Evolutionary conservation across 495 filamentous ascomycete species (phyloP).

Genomic region (Neurospora sp.): DNA sequence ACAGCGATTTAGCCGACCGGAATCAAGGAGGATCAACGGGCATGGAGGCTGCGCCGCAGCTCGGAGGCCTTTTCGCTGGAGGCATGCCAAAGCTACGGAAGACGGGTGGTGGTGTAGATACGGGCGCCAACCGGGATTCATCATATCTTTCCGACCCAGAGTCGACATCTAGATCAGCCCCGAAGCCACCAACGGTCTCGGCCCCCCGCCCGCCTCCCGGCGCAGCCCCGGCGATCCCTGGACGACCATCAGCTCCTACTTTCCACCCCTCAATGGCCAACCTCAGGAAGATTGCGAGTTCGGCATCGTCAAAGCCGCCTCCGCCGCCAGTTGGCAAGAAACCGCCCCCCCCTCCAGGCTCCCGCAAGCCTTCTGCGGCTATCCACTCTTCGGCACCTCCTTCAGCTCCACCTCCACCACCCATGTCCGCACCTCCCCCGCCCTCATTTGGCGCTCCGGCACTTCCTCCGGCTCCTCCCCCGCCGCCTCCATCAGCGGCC

Average conservation of each 20-base stretch:
- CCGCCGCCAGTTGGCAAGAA: slow-evolving; percentile 54
- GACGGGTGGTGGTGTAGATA: slow-evolving; percentile 75
- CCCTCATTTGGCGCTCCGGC: slow-evolving; percentile 44
- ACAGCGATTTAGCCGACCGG: slow-evolving; percentile 57
- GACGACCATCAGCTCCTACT: slow-evolving; percentile 34
- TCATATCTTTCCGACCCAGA: slow-evolving; percentile 77
- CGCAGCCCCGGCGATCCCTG: slow-evolving; percentile 51
- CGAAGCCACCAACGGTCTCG: slow-evolving; percentile 47
- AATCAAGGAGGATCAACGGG: slow-evolving; percentile 26
- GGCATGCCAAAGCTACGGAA: slow-evolving; percentile 94
- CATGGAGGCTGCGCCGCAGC: slow-evolving; percentile 59
- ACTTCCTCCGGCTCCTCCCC: slow-evolving; percentile 37
- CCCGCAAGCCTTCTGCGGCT: slow-evolving; percentile 53
- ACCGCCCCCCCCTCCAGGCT: slow-evolving; percentile 60
- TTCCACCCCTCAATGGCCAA: slow-evolving; percentile 50
- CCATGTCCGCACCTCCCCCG: slow-evolving; percentile 33
- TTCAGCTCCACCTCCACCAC: slow-evolving; percentile 43
- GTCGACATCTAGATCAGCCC: slow-evolving; percentile 42
- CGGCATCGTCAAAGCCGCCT: slow-evolving; percentile 39
- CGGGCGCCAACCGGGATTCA: slow-evolving; percentile 68
- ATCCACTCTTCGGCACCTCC: slow-evolving; percentile 37
- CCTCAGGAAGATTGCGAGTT: slow-evolving; percentile 47
- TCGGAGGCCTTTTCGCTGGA: slow-evolving; percentile 83
- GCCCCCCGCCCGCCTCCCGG: slow-evolving; percentile 54
- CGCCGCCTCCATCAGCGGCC: slow-evolving; percentile 39